Evolutionary conservation across 192 early-diverging fungal species (phyloP).

Genomic region (Rhizophagus clarus): DNA sequence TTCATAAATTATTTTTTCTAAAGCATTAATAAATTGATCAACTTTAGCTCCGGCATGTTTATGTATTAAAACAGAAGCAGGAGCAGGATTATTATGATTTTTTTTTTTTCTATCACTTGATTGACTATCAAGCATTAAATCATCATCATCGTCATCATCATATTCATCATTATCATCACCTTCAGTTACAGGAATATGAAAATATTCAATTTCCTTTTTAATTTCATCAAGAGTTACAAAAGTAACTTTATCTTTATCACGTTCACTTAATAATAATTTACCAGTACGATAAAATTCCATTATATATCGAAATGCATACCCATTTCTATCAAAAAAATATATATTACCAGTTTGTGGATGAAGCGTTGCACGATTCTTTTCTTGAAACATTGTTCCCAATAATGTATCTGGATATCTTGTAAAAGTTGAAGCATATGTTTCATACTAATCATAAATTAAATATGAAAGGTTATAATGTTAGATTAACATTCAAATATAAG

Average conservation of each 20-base stretch:
- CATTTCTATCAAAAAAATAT: constrained; percentile 30
- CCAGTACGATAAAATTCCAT: constrained; percentile 27
- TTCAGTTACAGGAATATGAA: background rate
- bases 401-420: constrained; percentile 22
- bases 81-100: background rate
- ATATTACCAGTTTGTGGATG: constrained; percentile 1
- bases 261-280: constrained; percentile 3
- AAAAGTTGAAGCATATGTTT: constrained; percentile 18
- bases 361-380: background rate
- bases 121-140: background rate
- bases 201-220: background rate
- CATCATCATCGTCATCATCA: background rate
- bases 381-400: constrained; percentile 21
- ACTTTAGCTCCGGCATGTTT: background rate
- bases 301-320: constrained; percentile 22
- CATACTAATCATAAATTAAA: background rate
- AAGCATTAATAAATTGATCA: background rate
- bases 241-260: background rate
- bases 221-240: background rate
- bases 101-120: background rate
- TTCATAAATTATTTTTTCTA: background rate
- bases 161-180: background rate
- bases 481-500: background rate
- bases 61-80: background rate
- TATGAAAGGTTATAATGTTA: background rate